Evolutionary conservation across 257 asterid genomes (phyloP), one percentile per base, ranked within the genome.

Genomic region (Capsicum pubescens): DNA sequence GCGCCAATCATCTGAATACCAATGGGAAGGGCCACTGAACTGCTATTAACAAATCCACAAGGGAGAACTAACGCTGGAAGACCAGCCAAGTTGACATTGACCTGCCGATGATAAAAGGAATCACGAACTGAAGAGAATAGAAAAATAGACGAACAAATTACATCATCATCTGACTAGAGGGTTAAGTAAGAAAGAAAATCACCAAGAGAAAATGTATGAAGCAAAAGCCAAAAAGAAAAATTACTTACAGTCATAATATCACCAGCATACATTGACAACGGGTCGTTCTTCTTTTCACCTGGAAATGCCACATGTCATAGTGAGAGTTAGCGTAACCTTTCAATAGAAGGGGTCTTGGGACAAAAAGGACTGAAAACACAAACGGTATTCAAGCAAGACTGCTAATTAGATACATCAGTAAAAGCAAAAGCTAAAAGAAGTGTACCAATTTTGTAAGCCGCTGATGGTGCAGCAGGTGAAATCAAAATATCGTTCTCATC

Each of bases 231-330:
- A 26, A 26, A 26, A 26, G 9, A 86, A 69, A 12, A 59, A 64
- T 19, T 76, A 90, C 98, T 92, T 89, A 95, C 99, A 44, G 98
- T 97, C 99, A 95, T 97, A 66, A 93, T 93, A 85, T 97, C 99
- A 80, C 99, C 99, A 6, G 98, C 98, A 82, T 97, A 97, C 99
- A 97, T 95, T 87, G 99, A 97, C 92, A 97, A 89, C 3, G 98
- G 98, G 70, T 97, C 99, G 82, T 93, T 89, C 92, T 95, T 97
- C 98, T 97, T 97, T 90, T 97, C 99, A 82, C 98, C 99, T 97
- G 94, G 64, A 87, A 76, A 84, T 83, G 83, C 70, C 70, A 82
- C 72, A 86, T 79, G 44, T 81, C 76, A 21, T 46, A 57, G 70
- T 54, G 80, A 48, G 79, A 52, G 64, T 59, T 76, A 78, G 14